Percentiles rank a stretch among this genome's conserved stretches.
Conservation (phyloP, 169 alveolate species). For the Toxoplasma gondii region DNA sequence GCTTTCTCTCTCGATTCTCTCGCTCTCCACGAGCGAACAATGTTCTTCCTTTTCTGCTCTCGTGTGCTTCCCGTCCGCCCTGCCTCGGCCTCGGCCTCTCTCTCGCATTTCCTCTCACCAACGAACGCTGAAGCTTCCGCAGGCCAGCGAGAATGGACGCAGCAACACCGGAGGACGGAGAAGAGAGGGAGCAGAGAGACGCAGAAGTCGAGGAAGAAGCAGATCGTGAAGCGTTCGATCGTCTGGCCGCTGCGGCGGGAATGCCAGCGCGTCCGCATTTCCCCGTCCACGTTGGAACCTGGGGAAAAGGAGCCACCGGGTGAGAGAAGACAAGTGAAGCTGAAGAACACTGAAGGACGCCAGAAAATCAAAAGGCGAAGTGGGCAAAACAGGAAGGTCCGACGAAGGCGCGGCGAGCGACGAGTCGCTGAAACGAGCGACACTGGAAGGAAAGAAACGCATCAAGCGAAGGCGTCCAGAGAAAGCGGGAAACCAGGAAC, state of each 20-base stretch:
- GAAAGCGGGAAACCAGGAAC: not conserved
- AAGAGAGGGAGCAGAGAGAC: not conserved
- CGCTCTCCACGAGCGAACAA: too few species aligned
- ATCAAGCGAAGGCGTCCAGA: not conserved
- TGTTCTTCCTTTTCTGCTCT: not conserved
- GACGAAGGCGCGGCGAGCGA: not conserved
- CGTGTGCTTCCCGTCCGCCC: not conserved
- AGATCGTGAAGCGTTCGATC: not conserved
- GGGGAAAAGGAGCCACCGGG: not conserved
- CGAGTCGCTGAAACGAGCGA: too few species aligned
- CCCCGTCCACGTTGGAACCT: conserved; percentile 32
- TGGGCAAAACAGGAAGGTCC: not conserved
- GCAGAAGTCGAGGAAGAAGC: not conserved
- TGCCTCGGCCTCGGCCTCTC: not conserved
- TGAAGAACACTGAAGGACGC: too few species aligned
- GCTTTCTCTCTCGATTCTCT: not conserved
- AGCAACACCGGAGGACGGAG: not conserved
- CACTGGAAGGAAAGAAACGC: not conserved
- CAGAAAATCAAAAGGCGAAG: not conserved
- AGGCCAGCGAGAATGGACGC: conserved; percentile 16
- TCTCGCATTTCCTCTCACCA: not conserved
- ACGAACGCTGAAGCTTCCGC: not conserved
- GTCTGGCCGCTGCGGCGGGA: not conserved
- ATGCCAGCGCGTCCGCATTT: conserved; percentile 19
- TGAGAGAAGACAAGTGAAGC: not conserved